Evolutionary conservation across 805 yeast genomes (phyloP).

Genomic region (Lachancea nothofagi): DNA sequence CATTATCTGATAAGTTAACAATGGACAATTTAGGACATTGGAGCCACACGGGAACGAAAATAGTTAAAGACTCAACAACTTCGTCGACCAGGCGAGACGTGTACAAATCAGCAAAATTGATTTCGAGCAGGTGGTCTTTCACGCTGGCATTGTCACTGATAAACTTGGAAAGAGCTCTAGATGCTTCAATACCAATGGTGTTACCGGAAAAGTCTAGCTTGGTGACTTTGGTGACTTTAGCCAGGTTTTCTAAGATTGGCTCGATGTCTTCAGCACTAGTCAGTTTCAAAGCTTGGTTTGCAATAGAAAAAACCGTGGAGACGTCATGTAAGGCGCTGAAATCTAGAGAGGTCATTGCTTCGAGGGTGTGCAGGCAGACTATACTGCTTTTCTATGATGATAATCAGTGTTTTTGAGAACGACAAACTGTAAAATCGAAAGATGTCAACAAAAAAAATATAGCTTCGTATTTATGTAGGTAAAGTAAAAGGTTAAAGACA

Average conservation of each 20-base stretch:
- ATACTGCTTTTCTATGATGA: too few species aligned
- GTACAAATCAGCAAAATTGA: slow-evolving; percentile 86
- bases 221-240: slow-evolving; percentile 33
- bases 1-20: slow-evolving; percentile 87
- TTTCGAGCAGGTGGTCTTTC: slow-evolving; percentile 49
- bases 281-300: slow-evolving; percentile 72
- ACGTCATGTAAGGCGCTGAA: slow-evolving; percentile 40
- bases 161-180: slow-evolving; percentile 59
- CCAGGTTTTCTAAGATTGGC: slow-evolving; percentile 59
- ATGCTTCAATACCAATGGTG: slow-evolving; percentile 89
- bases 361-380: slow-evolving; percentile 1
- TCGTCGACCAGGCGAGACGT: slow-evolving; percentile 94
- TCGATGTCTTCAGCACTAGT: slow-evolving; percentile 67
- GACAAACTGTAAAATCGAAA: too few species aligned
- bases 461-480: too few species aligned
- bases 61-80: slow-evolving; percentile 76
- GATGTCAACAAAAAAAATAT: too few species aligned
- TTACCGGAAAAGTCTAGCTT: slow-evolving; percentile 85
- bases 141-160: slow-evolving; percentile 35
- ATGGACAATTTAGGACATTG: slow-evolving; percentile 63
- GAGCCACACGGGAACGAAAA: slow-evolving; percentile 67
- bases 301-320: slow-evolving; percentile 52
- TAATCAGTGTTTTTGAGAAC: too few species aligned
- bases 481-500: too few species aligned
- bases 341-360: slow-evolving; percentile 38